Conservation (phyloP, 2,329 filamentous ascomycete species). For the Blastomyces gilchristii region DNA sequence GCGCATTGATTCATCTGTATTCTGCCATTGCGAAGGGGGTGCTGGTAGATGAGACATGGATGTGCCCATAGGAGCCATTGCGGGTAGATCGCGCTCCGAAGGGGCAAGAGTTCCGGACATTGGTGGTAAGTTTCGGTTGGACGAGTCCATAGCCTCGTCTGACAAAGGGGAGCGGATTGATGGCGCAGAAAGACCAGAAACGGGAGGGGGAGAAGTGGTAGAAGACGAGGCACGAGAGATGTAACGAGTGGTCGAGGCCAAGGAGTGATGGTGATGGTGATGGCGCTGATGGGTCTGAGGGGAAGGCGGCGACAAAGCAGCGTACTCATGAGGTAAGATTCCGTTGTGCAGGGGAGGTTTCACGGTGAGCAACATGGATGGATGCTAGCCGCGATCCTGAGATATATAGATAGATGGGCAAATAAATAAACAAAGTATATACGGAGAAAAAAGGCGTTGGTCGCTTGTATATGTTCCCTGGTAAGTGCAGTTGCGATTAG, state of each 20-base stretch:
- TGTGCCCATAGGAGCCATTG: constrained; percentile 39
- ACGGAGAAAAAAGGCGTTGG: background rate
- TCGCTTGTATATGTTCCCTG: background rate
- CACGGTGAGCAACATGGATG: constrained; percentile 43
- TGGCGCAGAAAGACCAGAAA: constrained; percentile 21
- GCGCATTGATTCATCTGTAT: constrained; percentile 59
- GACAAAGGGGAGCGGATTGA: constrained; percentile 25
- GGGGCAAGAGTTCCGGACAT: constrained; percentile 53
- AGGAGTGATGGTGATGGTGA: constrained; percentile 18
- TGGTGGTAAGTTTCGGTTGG: constrained; percentile 60
- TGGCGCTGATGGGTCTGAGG: constrained; percentile 18
- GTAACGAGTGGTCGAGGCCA: constrained; percentile 18
- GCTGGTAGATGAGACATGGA: constrained; percentile 41
- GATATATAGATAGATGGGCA: background rate
- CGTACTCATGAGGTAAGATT: constrained; percentile 42
- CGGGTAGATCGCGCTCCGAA: constrained; percentile 20
- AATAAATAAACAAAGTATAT: background rate
- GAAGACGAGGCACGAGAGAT: constrained; percentile 6
- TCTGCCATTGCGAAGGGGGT: constrained; percentile 56
- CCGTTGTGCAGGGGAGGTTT: constrained; percentile 40
- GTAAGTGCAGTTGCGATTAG: background rate
- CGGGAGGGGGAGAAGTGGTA: constrained; percentile 18
- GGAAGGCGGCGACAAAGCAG: constrained; percentile 31
- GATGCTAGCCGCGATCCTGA: background rate
- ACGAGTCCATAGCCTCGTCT: constrained; percentile 54